Evolutionary conservation across 148 eudicot genomes (phyloP).

Genomic region (Amaranthus hypochondriacus): DNA sequence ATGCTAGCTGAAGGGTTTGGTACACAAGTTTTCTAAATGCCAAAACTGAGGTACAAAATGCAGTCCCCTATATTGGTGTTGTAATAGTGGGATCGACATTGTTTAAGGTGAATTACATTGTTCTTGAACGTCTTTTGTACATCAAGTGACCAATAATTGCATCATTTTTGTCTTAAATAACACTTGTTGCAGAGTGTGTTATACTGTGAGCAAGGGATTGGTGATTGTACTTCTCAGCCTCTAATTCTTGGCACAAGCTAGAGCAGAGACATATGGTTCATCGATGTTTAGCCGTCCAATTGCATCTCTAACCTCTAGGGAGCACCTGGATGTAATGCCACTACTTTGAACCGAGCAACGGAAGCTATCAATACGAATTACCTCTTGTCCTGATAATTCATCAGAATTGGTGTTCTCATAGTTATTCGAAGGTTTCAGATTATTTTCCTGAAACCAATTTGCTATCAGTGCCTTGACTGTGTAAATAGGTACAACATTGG

Average conservation of each 20-base stretch:
- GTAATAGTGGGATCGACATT: no score
- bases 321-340: conserved; percentile 47
- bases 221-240: conserved; percentile 32
- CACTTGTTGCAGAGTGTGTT: conserved; percentile 74
- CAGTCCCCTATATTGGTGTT: no score
- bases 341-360: conserved; percentile 38
- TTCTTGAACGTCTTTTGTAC: no score
- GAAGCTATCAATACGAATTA: conserved; percentile 43
- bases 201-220: conserved; percentile 67
- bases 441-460: conserved; percentile 79
- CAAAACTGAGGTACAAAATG: no score
- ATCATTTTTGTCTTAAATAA: conserved; percentile 14
- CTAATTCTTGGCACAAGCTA: conserved; percentile 22
- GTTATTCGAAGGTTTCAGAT: conserved; percentile 29
- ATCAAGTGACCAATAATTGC: no score
- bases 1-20: no score
- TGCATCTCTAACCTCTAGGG: conserved; percentile 40
- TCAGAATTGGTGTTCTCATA: conserved; percentile 17
- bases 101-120: no score
- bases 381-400: conserved; percentile 34
- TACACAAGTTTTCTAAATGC: no score
- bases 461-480: conserved; percentile 83
- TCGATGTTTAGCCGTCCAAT: conserved; percentile 35
- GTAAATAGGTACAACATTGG: conserved; percentile 65
- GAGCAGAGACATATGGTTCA: conserved; percentile 30